Evolutionary conservation across 768 basidiomycete genomes (phyloP).

Genomic region (Fistulinella prunicolor): DNA sequence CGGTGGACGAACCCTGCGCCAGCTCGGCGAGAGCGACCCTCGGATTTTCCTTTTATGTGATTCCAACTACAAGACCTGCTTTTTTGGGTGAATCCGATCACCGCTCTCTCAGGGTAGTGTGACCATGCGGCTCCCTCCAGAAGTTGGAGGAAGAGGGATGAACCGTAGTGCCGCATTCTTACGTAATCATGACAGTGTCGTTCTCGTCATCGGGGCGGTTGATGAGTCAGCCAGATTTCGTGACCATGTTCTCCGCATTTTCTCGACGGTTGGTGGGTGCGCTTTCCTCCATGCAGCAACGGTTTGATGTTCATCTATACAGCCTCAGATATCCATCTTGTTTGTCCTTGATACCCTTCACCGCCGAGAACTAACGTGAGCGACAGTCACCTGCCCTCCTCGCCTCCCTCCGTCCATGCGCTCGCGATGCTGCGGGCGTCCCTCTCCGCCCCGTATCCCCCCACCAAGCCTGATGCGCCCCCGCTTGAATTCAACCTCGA

Average conservation of each 20-base stretch:
- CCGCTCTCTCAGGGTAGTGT: background rate
- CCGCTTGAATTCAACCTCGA: slow-evolving; percentile 72
- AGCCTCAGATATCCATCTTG: slow-evolving; percentile 69
- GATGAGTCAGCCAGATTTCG: background rate
- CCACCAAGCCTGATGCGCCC: slow-evolving; percentile 38
- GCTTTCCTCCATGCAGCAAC: slow-evolving; percentile 1
- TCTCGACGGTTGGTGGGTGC: slow-evolving; percentile 33
- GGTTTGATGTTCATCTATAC: no score
- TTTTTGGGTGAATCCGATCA: slow-evolving; percentile 8
- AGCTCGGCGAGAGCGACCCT: background rate
- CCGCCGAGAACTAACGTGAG: slow-evolving; percentile 9
- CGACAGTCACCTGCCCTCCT: slow-evolving; percentile 60
- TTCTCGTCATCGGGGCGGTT: background rate
- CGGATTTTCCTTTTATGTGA: slow-evolving; percentile 2
- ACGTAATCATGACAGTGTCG: background rate
- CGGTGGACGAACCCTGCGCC: slow-evolving; percentile 4
- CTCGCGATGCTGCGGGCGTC: slow-evolving; percentile 58
- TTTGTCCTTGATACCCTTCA: slow-evolving; percentile 30
- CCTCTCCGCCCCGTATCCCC: slow-evolving; percentile 60
- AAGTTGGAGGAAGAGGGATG: no score
- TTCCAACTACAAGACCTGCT: slow-evolving; percentile 12
- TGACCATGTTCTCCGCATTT: slow-evolving; percentile 37
- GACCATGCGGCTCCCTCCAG: no score
- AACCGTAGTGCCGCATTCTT: no score
- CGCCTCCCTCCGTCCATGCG: slow-evolving; percentile 62